A percentile compares a stretch with the other conserved stretches of the same genome.
Evolutionary conservation across 1,139 yeast genomes (phyloP).

Genomic region (Kurtzmaniella quercitrusa): DNA sequence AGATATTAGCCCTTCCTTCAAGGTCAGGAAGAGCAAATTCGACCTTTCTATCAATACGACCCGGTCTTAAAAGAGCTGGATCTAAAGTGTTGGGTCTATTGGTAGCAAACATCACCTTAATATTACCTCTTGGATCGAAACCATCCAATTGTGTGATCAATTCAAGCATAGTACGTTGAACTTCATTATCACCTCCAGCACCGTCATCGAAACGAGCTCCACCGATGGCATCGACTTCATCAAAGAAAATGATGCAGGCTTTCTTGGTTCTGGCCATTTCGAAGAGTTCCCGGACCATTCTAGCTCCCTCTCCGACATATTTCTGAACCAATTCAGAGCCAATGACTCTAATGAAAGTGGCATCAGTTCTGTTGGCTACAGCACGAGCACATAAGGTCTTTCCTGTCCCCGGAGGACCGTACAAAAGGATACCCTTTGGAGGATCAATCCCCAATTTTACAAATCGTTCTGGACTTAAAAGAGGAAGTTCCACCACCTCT

Average conservation of each 20-base stretch:
- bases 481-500: conserved; percentile 94
- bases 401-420: conserved; percentile 99
- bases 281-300: conserved; percentile 96
- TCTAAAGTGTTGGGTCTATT: conserved; percentile 97
- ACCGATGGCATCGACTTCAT: conserved; percentile 97
- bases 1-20: conserved; percentile 96
- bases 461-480: conserved; percentile 91
- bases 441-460: conserved; percentile 97
- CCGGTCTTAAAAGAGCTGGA: conserved; percentile 96
- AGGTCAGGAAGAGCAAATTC: conserved; percentile 94
- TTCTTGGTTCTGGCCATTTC: conserved; percentile 98
- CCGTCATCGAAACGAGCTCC: conserved; percentile 99
- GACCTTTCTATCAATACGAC: conserved; percentile 96
- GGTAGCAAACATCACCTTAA: conserved; percentile 98
- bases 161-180: conserved; percentile 98
- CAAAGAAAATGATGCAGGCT: conserved; percentile 94
- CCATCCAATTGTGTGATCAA: conserved; percentile 96
- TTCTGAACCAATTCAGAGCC: conserved; percentile 97
- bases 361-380: conserved; percentile 97
- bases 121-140: conserved; percentile 96
- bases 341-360: conserved; percentile 94
- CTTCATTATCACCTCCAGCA: conserved; percentile 99
- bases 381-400: conserved; percentile 97
- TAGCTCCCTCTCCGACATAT: conserved; percentile 98
- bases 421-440: conserved; percentile 91